phyloP scores from a whole-genome alignment of 148 eudicot genomes.

The Rhododendron kiyosumense region DNA sequence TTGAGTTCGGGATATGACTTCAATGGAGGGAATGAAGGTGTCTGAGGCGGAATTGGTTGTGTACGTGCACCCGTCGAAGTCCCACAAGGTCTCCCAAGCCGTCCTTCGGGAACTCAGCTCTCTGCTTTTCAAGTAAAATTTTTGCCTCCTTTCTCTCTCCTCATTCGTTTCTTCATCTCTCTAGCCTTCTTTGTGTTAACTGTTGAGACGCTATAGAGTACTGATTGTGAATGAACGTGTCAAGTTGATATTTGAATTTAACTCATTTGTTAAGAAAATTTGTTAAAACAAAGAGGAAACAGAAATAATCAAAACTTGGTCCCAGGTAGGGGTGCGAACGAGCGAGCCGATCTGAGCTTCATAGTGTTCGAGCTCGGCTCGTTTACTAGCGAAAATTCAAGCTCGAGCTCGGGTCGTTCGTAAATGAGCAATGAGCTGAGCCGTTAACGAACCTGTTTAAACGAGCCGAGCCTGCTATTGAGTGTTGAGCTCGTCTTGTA shows the following conservation, averaged over 20 bases:
- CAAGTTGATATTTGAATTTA: too few relatives aligned
- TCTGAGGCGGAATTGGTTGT: constrained; percentile 50
- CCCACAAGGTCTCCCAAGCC: constrained; percentile 41
- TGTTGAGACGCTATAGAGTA: background rate
- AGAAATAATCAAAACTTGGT: background rate
- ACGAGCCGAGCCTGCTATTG: background rate
- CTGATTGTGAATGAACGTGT: background rate
- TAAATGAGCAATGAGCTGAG: too few relatives aligned
- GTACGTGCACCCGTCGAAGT: constrained; percentile 58
- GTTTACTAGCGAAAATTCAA: too few relatives aligned
- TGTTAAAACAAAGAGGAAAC: background rate
- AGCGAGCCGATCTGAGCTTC: background rate
- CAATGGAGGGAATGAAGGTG: constrained; percentile 54
- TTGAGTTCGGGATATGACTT: background rate
- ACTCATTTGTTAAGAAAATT: background rate
- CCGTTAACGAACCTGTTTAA: background rate
- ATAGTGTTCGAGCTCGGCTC: background rate
- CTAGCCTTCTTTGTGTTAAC: background rate
- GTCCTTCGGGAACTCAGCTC: constrained; percentile 53
- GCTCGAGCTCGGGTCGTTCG: too few relatives aligned
- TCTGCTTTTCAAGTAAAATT: constrained; percentile 52
- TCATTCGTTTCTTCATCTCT: background rate
- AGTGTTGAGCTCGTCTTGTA: background rate
- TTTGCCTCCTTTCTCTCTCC: background rate
- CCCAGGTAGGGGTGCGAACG: background rate